These are phyloP conservation scores for Lipomyces starkeyi DNA, from an alignment of 805 yeast species.

Conservation along the genomic window DNA sequence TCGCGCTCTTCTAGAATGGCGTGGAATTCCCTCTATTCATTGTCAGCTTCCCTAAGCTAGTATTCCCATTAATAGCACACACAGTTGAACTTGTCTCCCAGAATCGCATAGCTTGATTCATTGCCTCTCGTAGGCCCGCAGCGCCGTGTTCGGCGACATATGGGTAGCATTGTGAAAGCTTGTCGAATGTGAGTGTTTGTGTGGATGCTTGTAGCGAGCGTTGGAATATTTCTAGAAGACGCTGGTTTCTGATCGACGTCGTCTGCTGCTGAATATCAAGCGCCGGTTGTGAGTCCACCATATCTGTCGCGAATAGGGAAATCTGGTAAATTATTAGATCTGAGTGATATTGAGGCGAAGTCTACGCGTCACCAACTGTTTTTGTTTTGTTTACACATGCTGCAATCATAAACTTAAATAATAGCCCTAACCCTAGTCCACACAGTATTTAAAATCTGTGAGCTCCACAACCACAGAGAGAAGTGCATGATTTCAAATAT, in stretches of 20 bases:
- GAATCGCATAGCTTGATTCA: constrained; percentile 58
- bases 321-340: neutral
- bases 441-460: too few relatives aligned
- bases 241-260: constrained; percentile 53
- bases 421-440: too few relatives aligned
- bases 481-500: too few relatives aligned
- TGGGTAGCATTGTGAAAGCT: constrained; percentile 62
- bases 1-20: constrained; percentile 57
- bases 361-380: too few relatives aligned
- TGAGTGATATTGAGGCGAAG: too few relatives aligned
- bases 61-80: neutral
- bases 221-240: constrained; percentile 57
- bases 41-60: neutral
- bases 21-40: constrained; percentile 58
- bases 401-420: too few relatives aligned
- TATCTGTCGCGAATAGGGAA: neutral
- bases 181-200: constrained; percentile 57
- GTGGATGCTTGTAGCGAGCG: constrained; percentile 63
- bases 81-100: constrained; percentile 54
- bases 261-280: neutral
- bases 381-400: too few relatives aligned
- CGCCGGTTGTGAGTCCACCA: neutral
- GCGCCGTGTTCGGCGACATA: constrained; percentile 53
- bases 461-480: too few relatives aligned
- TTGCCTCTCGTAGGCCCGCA: constrained; percentile 57